These are phyloP conservation scores for Plasmodium gaboni DNA, from an alignment of 169 alveolate species.

Conservation along the genomic window DNA sequence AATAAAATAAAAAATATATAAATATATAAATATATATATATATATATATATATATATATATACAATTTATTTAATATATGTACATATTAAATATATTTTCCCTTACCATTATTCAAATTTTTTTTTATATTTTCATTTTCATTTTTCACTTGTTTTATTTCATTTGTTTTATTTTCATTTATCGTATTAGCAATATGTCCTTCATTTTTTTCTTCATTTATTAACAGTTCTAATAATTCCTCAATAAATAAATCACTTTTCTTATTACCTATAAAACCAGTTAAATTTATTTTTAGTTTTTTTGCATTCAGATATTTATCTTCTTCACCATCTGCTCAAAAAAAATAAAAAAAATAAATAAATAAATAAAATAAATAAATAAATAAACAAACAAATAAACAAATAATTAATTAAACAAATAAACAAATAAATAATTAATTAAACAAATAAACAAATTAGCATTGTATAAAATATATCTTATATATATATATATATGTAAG, in stretches of 20 bases:
- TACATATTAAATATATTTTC: too few species aligned
- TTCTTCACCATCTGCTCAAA: constrained; percentile 27
- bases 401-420: not conserved
- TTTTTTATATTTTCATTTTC: constrained; percentile 26
- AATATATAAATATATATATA: not conserved
- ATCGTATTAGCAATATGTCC: not conserved
- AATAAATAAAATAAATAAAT: not conserved
- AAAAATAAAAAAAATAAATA: not conserved
- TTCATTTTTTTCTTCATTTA: constrained; percentile 38
- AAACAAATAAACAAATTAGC: not conserved
- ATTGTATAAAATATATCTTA: not conserved
- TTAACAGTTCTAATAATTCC: constrained; percentile 39
- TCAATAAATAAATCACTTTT: constrained; percentile 44
- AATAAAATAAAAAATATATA: not conserved
- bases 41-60: not conserved
- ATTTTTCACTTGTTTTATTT: constrained; percentile 27
- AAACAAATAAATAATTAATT: not conserved
- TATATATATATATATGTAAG: not conserved
- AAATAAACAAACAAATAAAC: not conserved
- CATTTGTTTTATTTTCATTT: constrained; percentile 39
- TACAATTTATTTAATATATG: not conserved
- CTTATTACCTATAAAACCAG: constrained; percentile 63
- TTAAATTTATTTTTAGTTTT: constrained; percentile 49
- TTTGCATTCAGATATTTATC: constrained; percentile 26
- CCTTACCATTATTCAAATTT: constrained; percentile 27